phyloP scores from a whole-genome alignment of 306 rosid species.

The Quillaja saponaria region DNA sequence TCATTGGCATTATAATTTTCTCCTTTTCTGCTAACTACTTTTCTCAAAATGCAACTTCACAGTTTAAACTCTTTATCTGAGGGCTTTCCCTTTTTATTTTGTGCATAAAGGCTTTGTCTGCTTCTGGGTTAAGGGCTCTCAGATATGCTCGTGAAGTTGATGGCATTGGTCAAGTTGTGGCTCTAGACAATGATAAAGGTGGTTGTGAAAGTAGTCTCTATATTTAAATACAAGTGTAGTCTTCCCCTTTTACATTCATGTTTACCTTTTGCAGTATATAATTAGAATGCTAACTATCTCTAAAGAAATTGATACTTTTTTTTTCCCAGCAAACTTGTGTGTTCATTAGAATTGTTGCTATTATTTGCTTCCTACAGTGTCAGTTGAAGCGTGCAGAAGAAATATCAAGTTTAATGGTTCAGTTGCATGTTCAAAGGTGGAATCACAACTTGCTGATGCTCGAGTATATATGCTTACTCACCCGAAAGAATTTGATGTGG shows the following conservation, averaged over 20 bases:
- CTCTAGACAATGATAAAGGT: constrained; percentile 93
- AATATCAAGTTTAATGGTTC: constrained; percentile 98
- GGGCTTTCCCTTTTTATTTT: constrained; percentile 10
- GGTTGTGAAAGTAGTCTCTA: constrained; percentile 14
- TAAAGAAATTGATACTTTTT: constrained; percentile 11
- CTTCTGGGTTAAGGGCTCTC: constrained; percentile 95
- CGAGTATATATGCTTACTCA: constrained; percentile 94
- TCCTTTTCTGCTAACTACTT: constrained; percentile 8
- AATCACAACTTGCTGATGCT: constrained; percentile 94
- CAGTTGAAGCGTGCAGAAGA: constrained; percentile 92
- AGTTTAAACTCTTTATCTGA: constrained; percentile 14
- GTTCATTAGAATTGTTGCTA: constrained; percentile 8
- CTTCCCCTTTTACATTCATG: constrained; percentile 12
- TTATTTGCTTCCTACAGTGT: constrained; percentile 47
- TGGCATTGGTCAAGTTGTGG: constrained; percentile 92
- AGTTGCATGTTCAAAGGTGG: constrained; percentile 79
- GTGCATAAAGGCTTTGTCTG: constrained; percentile 77
- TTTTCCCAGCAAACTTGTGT: constrained; percentile 30
- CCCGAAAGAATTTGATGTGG: constrained; percentile 93
- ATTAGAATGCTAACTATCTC: not conserved
- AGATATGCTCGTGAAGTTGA: constrained; percentile 94
- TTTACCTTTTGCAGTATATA: not conserved
- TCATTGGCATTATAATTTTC: not conserved
- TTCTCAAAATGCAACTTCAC: constrained; percentile 2
- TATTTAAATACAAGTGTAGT: not conserved